Conservation (phyloP, 345 rosid species). For the Corymbia maculata region DNA sequence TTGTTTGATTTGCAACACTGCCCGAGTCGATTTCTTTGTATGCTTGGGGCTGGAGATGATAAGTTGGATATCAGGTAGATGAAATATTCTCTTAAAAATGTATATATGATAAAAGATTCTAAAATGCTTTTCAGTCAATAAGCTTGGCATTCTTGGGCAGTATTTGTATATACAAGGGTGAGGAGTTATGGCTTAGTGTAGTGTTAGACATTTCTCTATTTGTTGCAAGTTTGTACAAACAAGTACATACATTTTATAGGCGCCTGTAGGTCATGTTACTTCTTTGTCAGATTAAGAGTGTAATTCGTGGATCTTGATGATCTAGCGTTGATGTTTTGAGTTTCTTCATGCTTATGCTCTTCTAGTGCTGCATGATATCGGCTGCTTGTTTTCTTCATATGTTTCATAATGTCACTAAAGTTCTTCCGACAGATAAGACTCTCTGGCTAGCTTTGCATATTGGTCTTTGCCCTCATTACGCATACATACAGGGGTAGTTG, state of each 20-base stretch:
- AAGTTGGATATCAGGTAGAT: constrained; percentile 79
- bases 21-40: constrained; percentile 84
- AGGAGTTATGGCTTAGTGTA: neutral
- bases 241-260: neutral
- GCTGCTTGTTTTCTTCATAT: neutral
- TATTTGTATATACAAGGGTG: neutral
- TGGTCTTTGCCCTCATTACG: neutral
- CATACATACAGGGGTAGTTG: neutral
- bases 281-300: neutral
- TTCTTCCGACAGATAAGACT: accelerated
- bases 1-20: constrained; percentile 72
- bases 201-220: neutral
- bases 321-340: neutral
- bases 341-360: neutral
- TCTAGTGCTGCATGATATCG: neutral
- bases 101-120: neutral
- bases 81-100: too few relatives aligned
- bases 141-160: neutral
- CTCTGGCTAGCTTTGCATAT: neutral
- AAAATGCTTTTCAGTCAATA: neutral
- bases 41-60: constrained; percentile 75
- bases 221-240: neutral
- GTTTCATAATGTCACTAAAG: neutral
- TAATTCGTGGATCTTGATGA: neutral
- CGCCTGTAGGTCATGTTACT: neutral